A percentile compares a stretch with the other conserved stretches of the same genome.
Evolutionary conservation across 2,329 filamentous ascomycete species (phyloP).

Genomic region (Pochonia chlamydosporia): DNA sequence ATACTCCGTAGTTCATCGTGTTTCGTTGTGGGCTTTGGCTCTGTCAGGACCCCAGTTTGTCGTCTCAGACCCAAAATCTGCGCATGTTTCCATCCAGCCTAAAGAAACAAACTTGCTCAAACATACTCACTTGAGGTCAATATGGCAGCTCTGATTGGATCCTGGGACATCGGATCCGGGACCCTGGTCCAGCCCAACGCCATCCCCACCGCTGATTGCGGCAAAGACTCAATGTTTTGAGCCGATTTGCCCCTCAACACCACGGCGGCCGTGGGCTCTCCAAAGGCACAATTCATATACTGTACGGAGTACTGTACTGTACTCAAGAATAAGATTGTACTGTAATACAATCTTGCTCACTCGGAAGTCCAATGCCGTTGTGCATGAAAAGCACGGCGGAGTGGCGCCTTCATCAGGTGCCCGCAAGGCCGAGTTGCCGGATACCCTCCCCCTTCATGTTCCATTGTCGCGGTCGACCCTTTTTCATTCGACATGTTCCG

Average conservation of each 20-base stretch:
- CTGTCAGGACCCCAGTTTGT: neutral
- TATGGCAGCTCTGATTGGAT: slow-evolving; percentile 11
- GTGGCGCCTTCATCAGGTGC: neutral
- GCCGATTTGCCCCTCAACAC: neutral
- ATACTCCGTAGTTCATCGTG: too few relatives aligned
- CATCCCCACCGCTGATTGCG: neutral
- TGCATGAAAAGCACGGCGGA: neutral
- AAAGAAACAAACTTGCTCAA: slow-evolving; percentile 31
- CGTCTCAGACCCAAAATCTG: neutral
- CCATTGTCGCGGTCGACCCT: too few relatives aligned
- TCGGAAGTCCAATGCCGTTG: neutral
- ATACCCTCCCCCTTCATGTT: too few relatives aligned
- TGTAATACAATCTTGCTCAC: neutral
- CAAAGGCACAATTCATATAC: too few relatives aligned
- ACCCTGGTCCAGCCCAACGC: neutral
- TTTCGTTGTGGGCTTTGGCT: neutral
- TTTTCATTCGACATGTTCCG: too few relatives aligned
- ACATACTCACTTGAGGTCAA: slow-evolving; percentile 22
- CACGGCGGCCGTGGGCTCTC: neutral
- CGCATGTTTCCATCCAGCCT: slow-evolving; percentile 3
- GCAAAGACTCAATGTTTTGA: neutral
- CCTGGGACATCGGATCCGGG: neutral
- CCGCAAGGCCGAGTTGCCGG: neutral
- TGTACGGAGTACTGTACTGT: too few relatives aligned
- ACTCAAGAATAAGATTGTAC: too few relatives aligned